Evolutionary conservation across 1,284 basidiomycete species (phyloP).

Genomic region (Leccinum cinnamomeum): DNA sequence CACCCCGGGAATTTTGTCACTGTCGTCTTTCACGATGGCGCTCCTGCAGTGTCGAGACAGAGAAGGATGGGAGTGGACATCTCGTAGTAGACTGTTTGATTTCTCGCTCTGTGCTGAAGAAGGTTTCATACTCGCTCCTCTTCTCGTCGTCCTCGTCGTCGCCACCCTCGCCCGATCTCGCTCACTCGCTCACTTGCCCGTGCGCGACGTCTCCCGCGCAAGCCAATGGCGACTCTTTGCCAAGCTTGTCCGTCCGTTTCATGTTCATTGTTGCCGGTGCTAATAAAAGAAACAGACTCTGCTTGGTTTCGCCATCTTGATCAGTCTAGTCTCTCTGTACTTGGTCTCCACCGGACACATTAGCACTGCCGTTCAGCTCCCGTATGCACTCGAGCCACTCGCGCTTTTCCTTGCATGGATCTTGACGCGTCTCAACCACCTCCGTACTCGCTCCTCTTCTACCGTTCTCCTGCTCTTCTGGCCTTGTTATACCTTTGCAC

Average conservation of each 20-base stretch:
- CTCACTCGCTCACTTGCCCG: constrained; percentile 29
- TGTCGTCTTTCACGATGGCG: constrained; percentile 36
- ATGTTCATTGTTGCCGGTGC: neutral
- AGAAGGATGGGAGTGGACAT: constrained; percentile 69
- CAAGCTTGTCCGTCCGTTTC: constrained; percentile 54
- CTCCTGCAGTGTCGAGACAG: constrained; percentile 42
- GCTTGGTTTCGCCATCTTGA: constrained; percentile 42
- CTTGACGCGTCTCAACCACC: constrained; percentile 73
- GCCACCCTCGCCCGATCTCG: constrained; percentile 10
- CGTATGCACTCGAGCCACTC: constrained; percentile 59
- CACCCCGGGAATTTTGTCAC: neutral
- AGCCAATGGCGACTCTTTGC: constrained; percentile 52
- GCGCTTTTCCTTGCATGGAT: constrained; percentile 46
- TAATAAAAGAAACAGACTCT: constrained; percentile 40
- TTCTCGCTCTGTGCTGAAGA: constrained; percentile 85
- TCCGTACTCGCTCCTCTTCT: constrained; percentile 75
- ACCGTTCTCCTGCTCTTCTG: constrained; percentile 81
- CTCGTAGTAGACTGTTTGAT: constrained; percentile 69
- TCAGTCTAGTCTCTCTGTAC: constrained; percentile 44
- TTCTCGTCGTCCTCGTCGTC: constrained; percentile 52
- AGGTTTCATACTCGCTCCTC: constrained; percentile 56
- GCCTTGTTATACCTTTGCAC: constrained; percentile 63
- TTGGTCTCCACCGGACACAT: constrained; percentile 36
- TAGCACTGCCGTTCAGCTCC: constrained; percentile 45
- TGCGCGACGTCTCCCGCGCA: constrained; percentile 35